A percentile compares a stretch with the other conserved stretches of the same genome.
phyloP scores from a whole-genome alignment of 495 filamentous ascomycete species.

The Hyaloscypha hepaticicola region DNA sequence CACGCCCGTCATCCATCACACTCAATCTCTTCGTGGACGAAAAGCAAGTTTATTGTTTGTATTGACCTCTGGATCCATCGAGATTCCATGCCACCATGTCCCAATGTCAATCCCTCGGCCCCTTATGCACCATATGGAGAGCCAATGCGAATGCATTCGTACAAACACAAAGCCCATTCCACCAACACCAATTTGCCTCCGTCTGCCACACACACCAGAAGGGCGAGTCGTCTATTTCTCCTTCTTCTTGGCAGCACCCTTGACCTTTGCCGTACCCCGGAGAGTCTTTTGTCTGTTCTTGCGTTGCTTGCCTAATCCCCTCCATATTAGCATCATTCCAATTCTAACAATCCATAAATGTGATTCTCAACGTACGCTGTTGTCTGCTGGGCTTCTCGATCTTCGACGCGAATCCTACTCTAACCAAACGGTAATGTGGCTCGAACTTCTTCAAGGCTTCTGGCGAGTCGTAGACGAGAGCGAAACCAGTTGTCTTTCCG shows the following conservation, averaged over 20 bases:
- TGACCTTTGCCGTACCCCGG: constrained; percentile 89
- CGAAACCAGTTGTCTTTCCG: constrained; percentile 99
- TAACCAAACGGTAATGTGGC: constrained; percentile 93
- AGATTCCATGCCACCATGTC: constrained; percentile 21
- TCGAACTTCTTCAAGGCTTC: constrained; percentile 99
- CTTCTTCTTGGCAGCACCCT: constrained; percentile 82
- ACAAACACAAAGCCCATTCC: constrained; percentile 27
- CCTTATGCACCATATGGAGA: constrained; percentile 23
- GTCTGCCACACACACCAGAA: constrained; percentile 21
- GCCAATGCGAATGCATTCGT: constrained; percentile 30
- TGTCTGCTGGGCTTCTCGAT: constrained; percentile 95
- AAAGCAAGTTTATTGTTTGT: constrained; percentile 11
- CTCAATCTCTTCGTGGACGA: neutral
- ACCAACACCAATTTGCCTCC: constrained; percentile 27
- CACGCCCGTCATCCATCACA: neutral
- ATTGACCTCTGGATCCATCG: constrained; percentile 1
- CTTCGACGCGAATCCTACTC: constrained; percentile 87
- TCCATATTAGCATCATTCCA: constrained; percentile 7
- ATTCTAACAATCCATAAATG: neutral
- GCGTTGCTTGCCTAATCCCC: constrained; percentile 91
- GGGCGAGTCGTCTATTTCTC: constrained; percentile 38
- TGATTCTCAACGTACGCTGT: constrained; percentile 77
- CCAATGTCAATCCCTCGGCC: constrained; percentile 17
- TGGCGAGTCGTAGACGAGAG: constrained; percentile 93
- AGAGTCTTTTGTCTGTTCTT: constrained; percentile 99